Conservation (phyloP, 768 basidiomycete species). For the Hericium coralloides region DNA sequence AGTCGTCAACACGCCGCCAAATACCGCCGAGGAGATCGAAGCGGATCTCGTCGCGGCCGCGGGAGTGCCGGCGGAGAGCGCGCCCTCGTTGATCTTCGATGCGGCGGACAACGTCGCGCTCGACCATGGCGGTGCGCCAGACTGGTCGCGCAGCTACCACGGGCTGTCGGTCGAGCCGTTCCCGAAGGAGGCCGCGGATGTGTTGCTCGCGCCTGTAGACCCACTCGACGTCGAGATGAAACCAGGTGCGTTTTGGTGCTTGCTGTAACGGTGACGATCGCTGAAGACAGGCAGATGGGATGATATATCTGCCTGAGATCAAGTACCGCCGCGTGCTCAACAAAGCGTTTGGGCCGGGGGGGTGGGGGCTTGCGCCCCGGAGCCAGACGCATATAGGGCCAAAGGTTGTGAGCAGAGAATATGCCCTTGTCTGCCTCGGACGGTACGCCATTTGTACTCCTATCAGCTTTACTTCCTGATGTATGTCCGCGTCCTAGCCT, state of each 20-base stretch:
- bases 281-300: slow-evolving; percentile 52
- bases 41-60: slow-evolving; percentile 12
- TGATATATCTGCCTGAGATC: slow-evolving; percentile 94
- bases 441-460: slow-evolving; percentile 36
- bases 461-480: not conserved
- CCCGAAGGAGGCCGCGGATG: slow-evolving; percentile 59
- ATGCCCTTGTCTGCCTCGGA: slow-evolving; percentile 89
- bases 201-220: slow-evolving; percentile 67
- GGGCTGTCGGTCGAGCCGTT: slow-evolving; percentile 78
- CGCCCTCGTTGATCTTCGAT: slow-evolving; percentile 14
- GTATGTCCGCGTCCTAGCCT: slow-evolving; percentile 37
- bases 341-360: slow-evolving; percentile 91
- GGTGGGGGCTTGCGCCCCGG: slow-evolving; percentile 93
- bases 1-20: slow-evolving; percentile 16
- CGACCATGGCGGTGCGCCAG: slow-evolving; percentile 21
- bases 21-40: slow-evolving; percentile 16
- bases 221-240: slow-evolving; percentile 86
- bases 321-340: slow-evolving; percentile 91
- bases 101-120: slow-evolving; percentile 11
- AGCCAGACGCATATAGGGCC: slow-evolving; percentile 87
- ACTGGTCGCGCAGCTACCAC: slow-evolving; percentile 86
- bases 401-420: slow-evolving; percentile 85
- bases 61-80: slow-evolving; percentile 12
- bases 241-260: slow-evolving; percentile 54
- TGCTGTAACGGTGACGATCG: not conserved